Base-by-base conservation (phyloP, 2,329 filamentous ascomycete species). In the Pestalotiopsis sp. region DNA sequence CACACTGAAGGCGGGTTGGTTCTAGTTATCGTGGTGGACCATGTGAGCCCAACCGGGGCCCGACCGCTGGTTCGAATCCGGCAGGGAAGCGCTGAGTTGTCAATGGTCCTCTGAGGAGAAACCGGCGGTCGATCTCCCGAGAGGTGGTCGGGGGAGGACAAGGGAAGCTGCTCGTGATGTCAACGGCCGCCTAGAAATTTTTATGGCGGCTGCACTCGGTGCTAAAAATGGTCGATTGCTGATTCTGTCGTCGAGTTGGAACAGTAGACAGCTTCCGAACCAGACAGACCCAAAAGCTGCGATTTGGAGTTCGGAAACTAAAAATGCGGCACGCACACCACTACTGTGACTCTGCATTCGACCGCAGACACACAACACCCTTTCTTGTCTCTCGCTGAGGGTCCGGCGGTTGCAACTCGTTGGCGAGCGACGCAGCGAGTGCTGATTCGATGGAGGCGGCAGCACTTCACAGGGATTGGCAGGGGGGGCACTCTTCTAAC, bases 21-120 rank as follows among this genome's bases (percentile, higher is more conserved):
- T 57, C 17, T 63, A 39, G 25, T 36, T 55, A n/a, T 20, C 14
- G 36, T 58, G 57, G 23, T 41, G 57, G 61, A 69, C 68, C 68
- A 71, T 73, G 72, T 67, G 71, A 77, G 74, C 77, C 76, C 77
- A 76, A 77, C 74, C 45, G 59, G 74, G 76, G 73, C 76, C 72
- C 72, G 75, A 75, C 73, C 69, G 65, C 57, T 67, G 45, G 27
- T 57, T 62, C 62, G 55, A 58, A 58, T 55, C 36, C 59, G 65
- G 57, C 65, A 63, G 65, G 65, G 65, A 39, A 45, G 64, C 9
- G 52, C 36, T 57, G 63, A 11, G 38, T 52, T 49, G 59, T 25
- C 23, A 41, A 31, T 39, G 20, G 31, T 36, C 36, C 31, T 27
- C 59, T 36, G 36, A 39, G 39, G 27, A 13, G 11, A 25, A 64